These are phyloP conservation scores for Candida xiaguanensis DNA, from an alignment of 805 yeast species.

Conservation along the genomic window DNA sequence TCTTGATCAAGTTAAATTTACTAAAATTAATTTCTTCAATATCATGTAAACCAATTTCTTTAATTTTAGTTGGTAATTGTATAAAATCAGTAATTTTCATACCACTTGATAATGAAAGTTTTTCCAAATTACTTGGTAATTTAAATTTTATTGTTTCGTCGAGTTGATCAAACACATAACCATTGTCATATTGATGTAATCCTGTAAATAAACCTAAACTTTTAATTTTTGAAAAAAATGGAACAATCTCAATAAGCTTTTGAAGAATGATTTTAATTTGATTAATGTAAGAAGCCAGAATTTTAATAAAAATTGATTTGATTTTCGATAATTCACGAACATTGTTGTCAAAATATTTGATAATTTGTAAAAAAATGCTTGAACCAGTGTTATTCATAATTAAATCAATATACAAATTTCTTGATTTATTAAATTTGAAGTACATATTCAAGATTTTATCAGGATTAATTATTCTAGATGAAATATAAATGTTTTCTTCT, in stretches of 20 bases:
- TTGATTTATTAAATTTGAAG: background rate
- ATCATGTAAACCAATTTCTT: slow-evolving; percentile 7
- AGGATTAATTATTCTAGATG: slow-evolving; percentile 9
- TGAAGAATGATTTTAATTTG: slow-evolving; percentile 5
- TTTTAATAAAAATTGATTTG: slow-evolving; percentile 4
- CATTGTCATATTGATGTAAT: slow-evolving; percentile 8
- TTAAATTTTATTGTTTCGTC: slow-evolving; percentile 2
- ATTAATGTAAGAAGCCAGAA: slow-evolving; percentile 8
- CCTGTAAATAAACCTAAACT: slow-evolving; percentile 9
- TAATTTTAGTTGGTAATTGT: slow-evolving; percentile 6
- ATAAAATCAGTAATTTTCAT: slow-evolving; percentile 7
- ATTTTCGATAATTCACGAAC: background rate
- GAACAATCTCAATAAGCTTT: slow-evolving; percentile 2
- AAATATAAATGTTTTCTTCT: slow-evolving; percentile 6
- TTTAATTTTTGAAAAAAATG: slow-evolving; percentile 7
- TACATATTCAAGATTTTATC: slow-evolving; percentile 5
- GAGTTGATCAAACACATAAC: slow-evolving; percentile 5
- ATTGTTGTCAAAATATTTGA: slow-evolving; percentile 8
- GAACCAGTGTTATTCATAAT: slow-evolving; percentile 9
- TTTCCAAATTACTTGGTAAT: slow-evolving; percentile 8
- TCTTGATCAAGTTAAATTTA: slow-evolving; percentile 9
- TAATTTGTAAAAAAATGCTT: slow-evolving; percentile 9
- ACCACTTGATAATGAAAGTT: slow-evolving; percentile 6
- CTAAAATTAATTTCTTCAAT: slow-evolving; percentile 3
- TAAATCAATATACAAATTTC: slow-evolving; percentile 9